Evolutionary conservation across 345 rosid genomes (phyloP), one percentile per base, ranked within the genome.

Genomic region (Conringia planisiliqua): DNA sequence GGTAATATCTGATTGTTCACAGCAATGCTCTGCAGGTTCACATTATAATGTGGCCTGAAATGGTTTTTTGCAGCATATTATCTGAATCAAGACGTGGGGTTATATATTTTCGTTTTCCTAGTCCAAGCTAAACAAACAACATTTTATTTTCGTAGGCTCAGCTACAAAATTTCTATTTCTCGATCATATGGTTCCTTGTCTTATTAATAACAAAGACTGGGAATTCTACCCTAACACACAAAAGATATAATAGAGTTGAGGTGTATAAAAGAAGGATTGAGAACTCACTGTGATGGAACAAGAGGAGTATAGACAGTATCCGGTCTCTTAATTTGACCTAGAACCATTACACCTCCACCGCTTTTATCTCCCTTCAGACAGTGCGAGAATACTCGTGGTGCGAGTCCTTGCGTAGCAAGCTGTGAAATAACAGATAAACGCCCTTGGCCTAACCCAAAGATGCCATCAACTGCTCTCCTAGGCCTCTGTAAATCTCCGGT

Each of bases 41-140:
- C 86, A 80, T 95, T 95, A 85, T 95, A 95, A 87, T 95, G 98
- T 58, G 96, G 85, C 96, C 99, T 95, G 91, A 75, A 85, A 84
- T 74, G 55, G 66, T 66, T 70, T 44, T 59, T 64, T 63, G 65
- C 56, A 76, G 70, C 66, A 78, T 72, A 72, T 72, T 72, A 70
- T 77, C 73, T 71, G 73, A 78, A 71, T 56, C 72, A 81, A 74
- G 63, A 78, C 48, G 63, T 78, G 54, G 57, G 47, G 33, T 57
- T 50, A 40, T 66, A 72, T 63, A 38, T 39, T 59, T 71, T 72
- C 66, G 40, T 40, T 17, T 50, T 59, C 50, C 68, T 77, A 62
- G 36, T 54, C 65, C 71, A 70, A 43, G 20, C 67, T 70, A 56
- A 44, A 26, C 35, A 6, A 77, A 40, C 35, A 35, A 24, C 46